Base-by-base conservation (phyloP, 257 asterid species). In the Petrea volubilis region DNA sequence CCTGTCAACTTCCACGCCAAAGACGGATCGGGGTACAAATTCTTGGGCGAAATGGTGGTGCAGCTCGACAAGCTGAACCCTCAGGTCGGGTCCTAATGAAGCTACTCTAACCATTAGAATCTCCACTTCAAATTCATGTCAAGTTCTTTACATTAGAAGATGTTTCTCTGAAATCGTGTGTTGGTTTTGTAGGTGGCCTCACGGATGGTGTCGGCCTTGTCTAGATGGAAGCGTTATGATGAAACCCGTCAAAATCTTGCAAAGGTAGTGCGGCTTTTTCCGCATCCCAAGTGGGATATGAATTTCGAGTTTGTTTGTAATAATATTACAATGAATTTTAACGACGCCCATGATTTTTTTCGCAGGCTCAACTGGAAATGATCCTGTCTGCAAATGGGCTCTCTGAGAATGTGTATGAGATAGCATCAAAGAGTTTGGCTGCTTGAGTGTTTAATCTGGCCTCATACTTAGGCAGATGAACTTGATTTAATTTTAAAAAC, bases 41-140 rank as follows among this genome's bases (percentile, higher is more conserved):
- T 90, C 60, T 80, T 90, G 81, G 97, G 96, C 21, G 90, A 86
- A 66, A 62, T 88, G 17, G 97, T 90, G 40, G 78, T 90, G 74
- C 84, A 90, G 79, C 93, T 90, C 10, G 97, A 90, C 90, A 88
- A 88, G 85, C 49, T 90, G 52, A 90, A 90, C 71, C 96, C 97
- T 61, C 96, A 86, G 96, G 96, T 90, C 20, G 31, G 61, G 27
- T 71, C 13, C 23, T 13, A 15, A 25, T 17, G 40, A 33, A 20
- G 4, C 34, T 71, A 56, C 63, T 75, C 31, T 36, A 18, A 3
- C 18, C 23, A 33, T 25, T 56, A 6, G 40, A 21, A 5, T 23
- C 10, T 36, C 55, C 18, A 23, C 33, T 36, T 34, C 20, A 23
- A 40, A 20, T 17, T 18, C 33, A 3, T 57, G 34, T n/a, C n/a